A percentile compares a stretch with the other conserved stretches of the same genome.
These are phyloP conservation scores for Sungouiella thailandica DNA, from an alignment of 805 yeast genomes.

Conservation along the genomic window DNA sequence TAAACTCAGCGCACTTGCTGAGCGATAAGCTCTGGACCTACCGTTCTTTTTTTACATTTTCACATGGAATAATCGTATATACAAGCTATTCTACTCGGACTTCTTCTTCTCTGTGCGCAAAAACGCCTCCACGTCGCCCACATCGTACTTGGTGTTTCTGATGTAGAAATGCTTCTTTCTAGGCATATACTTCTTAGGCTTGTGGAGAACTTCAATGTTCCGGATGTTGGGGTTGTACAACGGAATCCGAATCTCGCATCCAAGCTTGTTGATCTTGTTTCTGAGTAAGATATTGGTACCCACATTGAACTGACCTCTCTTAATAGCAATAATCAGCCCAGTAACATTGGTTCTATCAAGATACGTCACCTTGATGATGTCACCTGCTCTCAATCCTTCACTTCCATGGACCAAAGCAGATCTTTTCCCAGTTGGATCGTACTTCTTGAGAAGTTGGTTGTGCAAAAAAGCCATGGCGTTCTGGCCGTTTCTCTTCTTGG, in stretches of 20 bases:
- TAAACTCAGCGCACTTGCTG: constrained; percentile 4
- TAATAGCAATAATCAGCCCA: constrained; percentile 77
- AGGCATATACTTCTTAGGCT: constrained; percentile 63
- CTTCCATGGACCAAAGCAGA: constrained; percentile 46
- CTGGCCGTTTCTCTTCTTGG: constrained; percentile 44
- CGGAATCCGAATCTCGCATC: constrained; percentile 80
- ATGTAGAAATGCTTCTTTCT: constrained; percentile 89
- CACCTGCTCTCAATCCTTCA: constrained; percentile 69
- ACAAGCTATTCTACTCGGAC: constrained; percentile 3
- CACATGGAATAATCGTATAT: background rate
- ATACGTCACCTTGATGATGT: constrained; percentile 71
- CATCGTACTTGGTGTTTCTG: constrained; percentile 69
- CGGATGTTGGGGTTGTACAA: constrained; percentile 74
- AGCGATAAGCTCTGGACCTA: too few species aligned
- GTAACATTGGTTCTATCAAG: constrained; percentile 61
- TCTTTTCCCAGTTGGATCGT: constrained; percentile 73
- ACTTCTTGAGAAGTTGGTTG: constrained; percentile 46
- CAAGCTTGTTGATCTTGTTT: constrained; percentile 76
- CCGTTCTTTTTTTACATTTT: too few species aligned
- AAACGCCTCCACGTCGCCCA: constrained; percentile 52
- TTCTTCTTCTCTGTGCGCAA: constrained; percentile 17
- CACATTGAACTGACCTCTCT: constrained; percentile 53
- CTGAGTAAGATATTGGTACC: constrained; percentile 77
- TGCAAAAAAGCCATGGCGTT: constrained; percentile 42
- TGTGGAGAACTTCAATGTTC: constrained; percentile 71